Evolutionary conservation across 495 filamentous ascomycete species (phyloP).

Genomic region (Staphylotrichum tortipilum): DNA sequence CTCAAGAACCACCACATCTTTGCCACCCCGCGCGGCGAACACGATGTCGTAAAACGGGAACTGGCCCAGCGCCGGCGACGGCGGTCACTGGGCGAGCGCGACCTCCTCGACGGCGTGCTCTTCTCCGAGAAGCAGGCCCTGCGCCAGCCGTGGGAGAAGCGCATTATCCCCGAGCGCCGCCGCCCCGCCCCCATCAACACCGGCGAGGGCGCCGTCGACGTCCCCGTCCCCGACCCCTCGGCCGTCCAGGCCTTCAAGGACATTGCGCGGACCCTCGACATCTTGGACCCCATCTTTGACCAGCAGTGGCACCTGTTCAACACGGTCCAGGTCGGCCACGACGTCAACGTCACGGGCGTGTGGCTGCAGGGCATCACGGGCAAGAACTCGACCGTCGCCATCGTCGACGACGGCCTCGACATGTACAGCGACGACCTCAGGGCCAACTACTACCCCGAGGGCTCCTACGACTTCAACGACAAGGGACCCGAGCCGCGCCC

Average conservation of each 20-base stretch:
- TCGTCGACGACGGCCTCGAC: constrained; percentile 93
- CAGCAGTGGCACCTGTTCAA: constrained; percentile 97
- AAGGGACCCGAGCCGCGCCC: constrained; percentile 68
- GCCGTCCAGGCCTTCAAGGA: constrained; percentile 50
- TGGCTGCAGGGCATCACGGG: constrained; percentile 93
- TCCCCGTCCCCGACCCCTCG: constrained; percentile 34
- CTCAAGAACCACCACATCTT: constrained; percentile 81
- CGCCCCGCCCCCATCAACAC: constrained; percentile 9
- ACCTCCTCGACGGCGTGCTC: constrained; percentile 62
- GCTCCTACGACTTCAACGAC: constrained; percentile 95
- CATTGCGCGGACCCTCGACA: constrained; percentile 56
- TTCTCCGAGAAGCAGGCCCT: constrained; percentile 76
- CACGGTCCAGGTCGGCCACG: constrained; percentile 68
- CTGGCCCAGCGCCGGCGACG: constrained; percentile 55
- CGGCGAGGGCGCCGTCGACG: constrained; percentile 13
- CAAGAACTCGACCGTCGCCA: constrained; percentile 76
- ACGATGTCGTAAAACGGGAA: constrained; percentile 53
- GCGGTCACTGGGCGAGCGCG: constrained; percentile 41
- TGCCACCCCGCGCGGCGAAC: constrained; percentile 52
- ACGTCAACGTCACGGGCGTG: constrained; percentile 86
- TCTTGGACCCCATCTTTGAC: constrained; percentile 80
- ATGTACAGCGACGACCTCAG: constrained; percentile 95
- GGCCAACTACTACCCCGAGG: constrained; percentile 80
- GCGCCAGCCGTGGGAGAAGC: constrained; percentile 64
- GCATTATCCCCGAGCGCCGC: constrained; percentile 42